Percentiles rank a stretch among this genome's conserved stretches.
Evolutionary conservation across 2,329 filamentous ascomycete genomes (phyloP).

Genomic region (Hirsutella minnesotensis): DNA sequence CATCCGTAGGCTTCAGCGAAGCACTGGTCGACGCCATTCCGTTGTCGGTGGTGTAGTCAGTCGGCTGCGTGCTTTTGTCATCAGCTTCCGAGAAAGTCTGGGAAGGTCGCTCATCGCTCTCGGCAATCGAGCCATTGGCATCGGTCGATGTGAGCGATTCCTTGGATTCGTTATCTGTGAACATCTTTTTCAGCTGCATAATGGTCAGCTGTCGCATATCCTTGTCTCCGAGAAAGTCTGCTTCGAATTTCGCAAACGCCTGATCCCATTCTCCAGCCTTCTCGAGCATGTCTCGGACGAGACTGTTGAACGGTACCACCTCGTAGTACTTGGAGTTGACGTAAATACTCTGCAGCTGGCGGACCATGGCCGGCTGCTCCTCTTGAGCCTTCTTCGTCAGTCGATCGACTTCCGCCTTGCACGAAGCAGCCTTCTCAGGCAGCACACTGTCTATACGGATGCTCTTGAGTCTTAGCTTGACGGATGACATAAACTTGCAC

Average conservation of each 20-base stretch:
- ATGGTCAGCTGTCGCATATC: slow-evolving; percentile 88
- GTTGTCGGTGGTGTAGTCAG: slow-evolving; percentile 23
- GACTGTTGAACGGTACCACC: slow-evolving; percentile 82
- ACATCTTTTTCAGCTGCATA: slow-evolving; percentile 87
- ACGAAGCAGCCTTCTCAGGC: slow-evolving; percentile 74
- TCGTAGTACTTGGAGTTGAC: slow-evolving; percentile 94
- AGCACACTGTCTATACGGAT: slow-evolving; percentile 88
- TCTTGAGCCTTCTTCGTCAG: slow-evolving; percentile 71
- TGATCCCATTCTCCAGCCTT: slow-evolving; percentile 90
- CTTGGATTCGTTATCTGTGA: slow-evolving; percentile 78
- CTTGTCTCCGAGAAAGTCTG: slow-evolving; percentile 90
- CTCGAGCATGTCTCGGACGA: slow-evolving; percentile 82
- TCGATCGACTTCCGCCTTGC: slow-evolving; percentile 68
- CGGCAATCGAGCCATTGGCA: slow-evolving; percentile 44
- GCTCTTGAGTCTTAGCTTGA: slow-evolving; percentile 69
- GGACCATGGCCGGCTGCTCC: slow-evolving; percentile 63
- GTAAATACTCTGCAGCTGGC: slow-evolving; percentile 78
- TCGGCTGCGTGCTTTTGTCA: slow-evolving; percentile 32
- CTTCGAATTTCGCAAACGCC: slow-evolving; percentile 80
- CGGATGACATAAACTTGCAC: slow-evolving; percentile 76
- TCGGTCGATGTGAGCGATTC: slow-evolving; percentile 62
- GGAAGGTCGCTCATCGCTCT: slow-evolving; percentile 34
- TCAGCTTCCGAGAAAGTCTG: slow-evolving; percentile 34
- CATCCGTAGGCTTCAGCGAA: slow-evolving; percentile 11
- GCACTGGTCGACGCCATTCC: slow-evolving; percentile 18